Evolutionary conservation across 1,139 yeast species (phyloP).

Genomic region (Martiniozyma asiatica): DNA sequence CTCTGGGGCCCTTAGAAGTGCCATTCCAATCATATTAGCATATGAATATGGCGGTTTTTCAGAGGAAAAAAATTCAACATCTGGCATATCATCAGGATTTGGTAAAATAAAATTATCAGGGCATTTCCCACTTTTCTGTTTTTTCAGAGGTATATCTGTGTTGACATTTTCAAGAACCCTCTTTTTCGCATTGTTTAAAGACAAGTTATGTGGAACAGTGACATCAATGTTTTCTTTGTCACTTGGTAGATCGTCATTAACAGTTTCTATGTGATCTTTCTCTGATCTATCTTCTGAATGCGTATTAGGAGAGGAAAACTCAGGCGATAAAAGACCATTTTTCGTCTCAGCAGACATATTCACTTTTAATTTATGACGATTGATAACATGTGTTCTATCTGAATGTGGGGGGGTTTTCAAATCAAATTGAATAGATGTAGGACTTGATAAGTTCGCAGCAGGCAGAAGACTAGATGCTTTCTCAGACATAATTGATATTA

Average conservation of each 20-base stretch:
- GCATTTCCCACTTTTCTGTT: slow-evolving; percentile 14
- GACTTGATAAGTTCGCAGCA: slow-evolving; percentile 10
- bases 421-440: slow-evolving; percentile 14
- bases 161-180: too few relatives aligned
- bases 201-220: too few relatives aligned
- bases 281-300: background rate
- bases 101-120: slow-evolving; percentile 20
- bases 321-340: slow-evolving; percentile 22
- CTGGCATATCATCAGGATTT: slow-evolving; percentile 22
- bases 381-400: too few relatives aligned
- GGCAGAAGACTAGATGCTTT: too few relatives aligned
- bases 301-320: slow-evolving; percentile 22
- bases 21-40: slow-evolving; percentile 90
- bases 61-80: slow-evolving; percentile 15
- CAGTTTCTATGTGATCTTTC: background rate
- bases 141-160: too few relatives aligned
- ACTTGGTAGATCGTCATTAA: background rate
- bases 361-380: too few relatives aligned
- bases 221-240: background rate
- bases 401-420: slow-evolving; percentile 21
- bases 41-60: slow-evolving; percentile 87
- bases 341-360: too few relatives aligned
- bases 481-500: too few relatives aligned
- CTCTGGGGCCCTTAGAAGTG: slow-evolving; percentile 73
- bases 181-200: too few relatives aligned